Evolutionary conservation across 2,329 filamentous ascomycete genomes (phyloP).

Genomic region (Blastomyces percursus): DNA sequence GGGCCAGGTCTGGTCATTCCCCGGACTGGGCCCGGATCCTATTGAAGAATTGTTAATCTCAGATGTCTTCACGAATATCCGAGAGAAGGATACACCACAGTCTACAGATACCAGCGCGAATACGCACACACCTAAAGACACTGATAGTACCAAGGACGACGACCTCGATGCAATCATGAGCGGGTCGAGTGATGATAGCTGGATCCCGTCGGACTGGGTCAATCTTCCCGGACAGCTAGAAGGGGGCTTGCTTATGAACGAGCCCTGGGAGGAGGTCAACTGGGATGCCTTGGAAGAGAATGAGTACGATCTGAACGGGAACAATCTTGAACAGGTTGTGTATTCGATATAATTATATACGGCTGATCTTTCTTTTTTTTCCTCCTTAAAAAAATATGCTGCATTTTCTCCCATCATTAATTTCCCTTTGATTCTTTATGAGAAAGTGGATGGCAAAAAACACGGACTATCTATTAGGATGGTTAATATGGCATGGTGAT

Average conservation of each 20-base stretch:
- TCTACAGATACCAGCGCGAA: slow-evolving; percentile 26
- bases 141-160: slow-evolving; percentile 24
- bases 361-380: background rate
- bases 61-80: slow-evolving; percentile 26
- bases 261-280: slow-evolving; percentile 26
- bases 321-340: slow-evolving; percentile 21
- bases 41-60: slow-evolving; percentile 31
- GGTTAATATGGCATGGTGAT: background rate
- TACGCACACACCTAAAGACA: slow-evolving; percentile 30
- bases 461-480: background rate
- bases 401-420: background rate
- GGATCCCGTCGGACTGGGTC: slow-evolving; percentile 27
- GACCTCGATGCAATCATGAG: slow-evolving; percentile 23
- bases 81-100: slow-evolving; percentile 28
- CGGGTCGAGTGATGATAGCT: slow-evolving; percentile 20
- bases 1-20: slow-evolving; percentile 17
- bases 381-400: background rate
- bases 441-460: background rate
- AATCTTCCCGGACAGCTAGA: slow-evolving; percentile 21
- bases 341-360: slow-evolving; percentile 21
- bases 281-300: slow-evolving; percentile 31
- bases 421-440: background rate
- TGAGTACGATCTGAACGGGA: slow-evolving; percentile 19
- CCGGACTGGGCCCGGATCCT: slow-evolving; percentile 24
- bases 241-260: slow-evolving; percentile 18